Percentiles rank a stretch among this genome's conserved stretches.
Evolutionary conservation across 176 grass and related monocot species (phyloP).

Genomic region (Oryza officinalis): DNA sequence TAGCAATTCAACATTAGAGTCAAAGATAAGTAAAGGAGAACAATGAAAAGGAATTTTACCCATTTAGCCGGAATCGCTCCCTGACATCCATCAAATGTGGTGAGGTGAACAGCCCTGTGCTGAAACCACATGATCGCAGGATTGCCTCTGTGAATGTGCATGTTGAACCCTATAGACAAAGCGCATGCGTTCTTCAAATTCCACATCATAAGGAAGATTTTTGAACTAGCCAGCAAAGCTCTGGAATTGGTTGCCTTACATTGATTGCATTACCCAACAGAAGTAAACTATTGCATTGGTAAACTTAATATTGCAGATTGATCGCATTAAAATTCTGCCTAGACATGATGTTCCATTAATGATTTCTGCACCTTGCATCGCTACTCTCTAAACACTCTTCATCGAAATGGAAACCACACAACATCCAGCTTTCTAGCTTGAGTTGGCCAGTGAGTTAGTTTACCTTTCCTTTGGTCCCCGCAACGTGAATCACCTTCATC

Average conservation of each 20-base stretch:
- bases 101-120: slow-evolving; percentile 80
- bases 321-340: background rate
- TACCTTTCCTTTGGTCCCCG: slow-evolving; percentile 97
- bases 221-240: background rate
- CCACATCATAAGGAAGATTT: background rate
- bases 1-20: background rate
- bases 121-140: slow-evolving; percentile 66
- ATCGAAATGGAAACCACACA: no score
- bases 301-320: background rate
- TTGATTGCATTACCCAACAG: background rate
- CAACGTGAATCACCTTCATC: slow-evolving; percentile 89
- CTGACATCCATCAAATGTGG: slow-evolving; percentile 83
- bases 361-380: background rate
- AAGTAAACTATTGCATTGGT: background rate
- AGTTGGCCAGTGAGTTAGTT: background rate
- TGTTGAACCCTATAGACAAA: slow-evolving; percentile 68
- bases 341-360: background rate
- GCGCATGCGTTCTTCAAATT: background rate
- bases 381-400: background rate
- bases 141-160: slow-evolving; percentile 87
- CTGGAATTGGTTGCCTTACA: background rate
- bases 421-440: background rate
- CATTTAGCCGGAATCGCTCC: slow-evolving; percentile 66
- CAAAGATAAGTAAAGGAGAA: background rate
- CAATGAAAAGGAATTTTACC: slow-evolving; percentile 39